Evolutionary conservation across 352 stramenopile genomes (phyloP).

Genomic region (Pythium phragmiticola): DNA sequence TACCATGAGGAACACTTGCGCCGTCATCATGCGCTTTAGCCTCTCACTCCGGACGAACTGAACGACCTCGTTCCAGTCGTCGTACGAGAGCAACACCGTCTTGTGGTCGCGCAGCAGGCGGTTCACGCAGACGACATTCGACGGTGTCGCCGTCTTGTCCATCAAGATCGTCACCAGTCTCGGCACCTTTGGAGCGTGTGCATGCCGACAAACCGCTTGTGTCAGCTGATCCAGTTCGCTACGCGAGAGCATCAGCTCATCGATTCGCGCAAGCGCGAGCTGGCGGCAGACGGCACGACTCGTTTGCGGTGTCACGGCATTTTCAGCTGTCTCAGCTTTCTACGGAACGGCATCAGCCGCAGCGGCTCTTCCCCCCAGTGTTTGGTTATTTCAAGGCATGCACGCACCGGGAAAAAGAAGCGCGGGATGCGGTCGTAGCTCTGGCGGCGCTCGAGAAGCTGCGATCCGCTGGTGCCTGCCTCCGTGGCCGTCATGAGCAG

Average conservation of each 20-base stretch:
- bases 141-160: conserved; percentile 18
- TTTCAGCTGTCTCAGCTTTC: conserved; percentile 5
- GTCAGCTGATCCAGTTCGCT: conserved; percentile 10
- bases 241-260: conserved; percentile 13
- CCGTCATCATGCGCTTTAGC: conserved; percentile 33
- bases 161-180: conserved; percentile 33
- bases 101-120: conserved; percentile 32
- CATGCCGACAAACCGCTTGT: conserved; percentile 8
- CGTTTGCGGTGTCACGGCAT: background rate
- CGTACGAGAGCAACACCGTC: conserved; percentile 44
- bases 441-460: conserved; percentile 20
- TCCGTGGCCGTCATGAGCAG: background rate
- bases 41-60: conserved; percentile 15
- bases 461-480: background rate
- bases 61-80: conserved; percentile 32
- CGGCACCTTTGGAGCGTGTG: conserved; percentile 17
- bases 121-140: conserved; percentile 39
- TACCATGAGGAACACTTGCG: conserved; percentile 49
- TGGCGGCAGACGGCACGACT: conserved; percentile 15
- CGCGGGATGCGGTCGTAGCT: conserved; percentile 37
- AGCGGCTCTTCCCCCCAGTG: background rate
- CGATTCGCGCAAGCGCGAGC: conserved; percentile 19
- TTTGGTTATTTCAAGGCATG: background rate
- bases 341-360: background rate
- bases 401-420: conserved; percentile 42